Base-by-base conservation (phyloP, 2,329 filamentous ascomycete species). In the Colletotrichum echinochloae region DNA sequence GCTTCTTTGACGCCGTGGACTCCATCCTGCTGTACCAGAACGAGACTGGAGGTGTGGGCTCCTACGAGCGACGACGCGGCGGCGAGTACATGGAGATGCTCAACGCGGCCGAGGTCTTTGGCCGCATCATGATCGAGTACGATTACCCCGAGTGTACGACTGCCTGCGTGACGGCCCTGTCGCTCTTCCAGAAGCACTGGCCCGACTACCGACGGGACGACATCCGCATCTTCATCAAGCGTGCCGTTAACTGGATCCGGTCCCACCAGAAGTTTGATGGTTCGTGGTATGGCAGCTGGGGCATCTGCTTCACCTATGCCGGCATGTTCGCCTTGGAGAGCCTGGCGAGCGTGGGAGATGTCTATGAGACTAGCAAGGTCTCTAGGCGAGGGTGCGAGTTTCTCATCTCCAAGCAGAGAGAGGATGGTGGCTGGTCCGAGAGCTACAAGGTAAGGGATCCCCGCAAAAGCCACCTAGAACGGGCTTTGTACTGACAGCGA, bases 131-230 rank as follows among this genome's bases (percentile, higher is more conserved):
- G 96, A 92, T 99, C 64, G 95, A 98, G 78, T 99, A 99, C 79
- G 94, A 97, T 79, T 98, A 99, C 77, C 94, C 95, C 0, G 96
- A 99, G 81, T 99, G 96, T 84, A 99, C 96, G 0, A 98, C 96
- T 2, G 95, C 96, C 0, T 94, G 94, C 37, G 92, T 99, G 4
- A 98, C 94, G 1, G 94, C 93, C 0, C 85, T 99, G 26, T 92
- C 91, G 5, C 85, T 95, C 2, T 98, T 98, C 84, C 88, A 89
- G 74, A 87, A 92, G 76, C 87, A 93, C 79, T 97, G 94, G 85
- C 94, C 95, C 0, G 84, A 91, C 35, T 97, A 99, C 80, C 89
- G 95, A 60, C 78, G 88, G 0, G 80, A 87, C 0, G 95, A 98
- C 71, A 95, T 99, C 74, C 84, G 88, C 11, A 79, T 78, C 0